A percentile compares a stretch with the other conserved stretches of the same genome.
Evolutionary conservation across 2,329 filamentous ascomycete species (phyloP).

Genomic region (Hymenoscyphus occultus): DNA sequence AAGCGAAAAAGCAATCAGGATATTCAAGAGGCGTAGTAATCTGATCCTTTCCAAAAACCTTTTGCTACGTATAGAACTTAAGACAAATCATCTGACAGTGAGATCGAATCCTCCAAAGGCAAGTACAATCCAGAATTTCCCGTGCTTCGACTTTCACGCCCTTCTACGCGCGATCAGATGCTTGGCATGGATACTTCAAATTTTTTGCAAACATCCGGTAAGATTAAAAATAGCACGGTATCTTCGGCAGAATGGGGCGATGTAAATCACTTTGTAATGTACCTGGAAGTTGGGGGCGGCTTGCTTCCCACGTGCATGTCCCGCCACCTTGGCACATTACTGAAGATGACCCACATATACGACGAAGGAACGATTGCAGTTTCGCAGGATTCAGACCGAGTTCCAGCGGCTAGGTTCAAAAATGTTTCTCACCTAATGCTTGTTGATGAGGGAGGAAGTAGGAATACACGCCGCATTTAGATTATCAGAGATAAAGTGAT

Average conservation of each 20-base stretch:
- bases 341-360: background rate
- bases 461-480: background rate
- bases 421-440: background rate
- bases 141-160: background rate
- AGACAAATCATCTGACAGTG: background rate
- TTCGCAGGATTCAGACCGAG: background rate
- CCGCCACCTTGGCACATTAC: background rate
- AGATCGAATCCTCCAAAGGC: background rate
- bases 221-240: too few species aligned
- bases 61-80: background rate
- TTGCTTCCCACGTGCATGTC: background rate
- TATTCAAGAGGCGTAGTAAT: background rate
- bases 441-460: background rate
- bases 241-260: too few species aligned
- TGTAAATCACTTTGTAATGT: too few species aligned
- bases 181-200: background rate
- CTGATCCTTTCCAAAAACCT: background rate
- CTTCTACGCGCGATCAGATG: background rate
- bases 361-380: background rate
- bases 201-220: too few species aligned
- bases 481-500: background rate
- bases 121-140: background rate
- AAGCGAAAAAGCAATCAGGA: background rate
- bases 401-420: background rate
- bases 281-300: background rate